Evolutionary conservation across 495 filamentous ascomycete species (phyloP), one percentile per base, ranked within the genome.

Genomic region (Aeminium ludgeri): DNA sequence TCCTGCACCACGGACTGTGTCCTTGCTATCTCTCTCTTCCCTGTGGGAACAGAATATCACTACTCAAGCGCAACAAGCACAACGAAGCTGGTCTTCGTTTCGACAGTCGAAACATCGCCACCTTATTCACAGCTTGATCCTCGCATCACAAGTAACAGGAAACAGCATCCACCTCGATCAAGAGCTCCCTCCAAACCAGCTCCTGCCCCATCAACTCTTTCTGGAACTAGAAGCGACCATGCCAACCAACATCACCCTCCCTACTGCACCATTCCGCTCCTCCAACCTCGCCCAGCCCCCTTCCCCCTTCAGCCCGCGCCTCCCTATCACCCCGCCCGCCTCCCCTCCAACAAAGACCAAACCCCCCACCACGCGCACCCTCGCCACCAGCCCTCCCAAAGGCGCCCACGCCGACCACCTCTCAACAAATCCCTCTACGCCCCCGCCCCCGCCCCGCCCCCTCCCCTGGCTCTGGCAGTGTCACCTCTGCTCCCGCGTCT

Each of bases 381-480:
- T 12, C 17, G 6, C 13, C 47, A 11, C n/a, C 33, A 5, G 28
- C 37, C 8, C 20, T 5, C 15, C 13, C 23, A 19, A 6, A 28
- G 11, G 15, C 15, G 20, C 7, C 35, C 12, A 37, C 16, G 33
- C 25, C 25, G 30, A 18, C 20, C 10, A n/a, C 34, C 20, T 33
- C 18, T 12, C 12, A 29, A n/a, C n/a, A n/a, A n/a, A n/a, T n/a
- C n/a, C n/a, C n/a, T n/a, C n/a, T n/a, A n/a, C n/a, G n/a, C n/a
- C n/a, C n/a, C n/a, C 53, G 10, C 54, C 54, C 16, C 53, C 55
- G 5, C 6, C 33, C 3, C 41, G 49, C 1, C 55, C 59, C 0
- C 51, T 64, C 10, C 50, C 45, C 23, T 68, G 65, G 65, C 51
- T 65, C 30, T 68, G 65, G 65, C 49, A 54, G 43, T 67, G 65